Base-by-base conservation (phyloP, 1,284 basidiomycete species). In the Fistulinella cinereoalba region DNA sequence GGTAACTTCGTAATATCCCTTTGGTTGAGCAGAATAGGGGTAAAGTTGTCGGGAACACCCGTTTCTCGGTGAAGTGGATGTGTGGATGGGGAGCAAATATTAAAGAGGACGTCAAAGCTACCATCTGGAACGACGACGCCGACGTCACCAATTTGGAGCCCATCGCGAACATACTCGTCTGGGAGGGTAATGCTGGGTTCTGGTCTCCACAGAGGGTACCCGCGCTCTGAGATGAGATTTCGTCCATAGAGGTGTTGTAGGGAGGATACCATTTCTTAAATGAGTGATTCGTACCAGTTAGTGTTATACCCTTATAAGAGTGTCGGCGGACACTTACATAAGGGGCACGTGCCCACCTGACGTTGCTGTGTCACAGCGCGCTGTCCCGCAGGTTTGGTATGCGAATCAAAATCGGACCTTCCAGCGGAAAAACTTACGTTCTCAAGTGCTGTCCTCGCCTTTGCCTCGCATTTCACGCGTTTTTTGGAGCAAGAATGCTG, bases 131-230 rank as follows among this genome's bases (percentile, higher is more conserved):
- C 47, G 4, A 56, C 45, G 10, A 57, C 41, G 12, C 58, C 58
- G 23, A 67, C 64, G 41, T 68, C 63, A 6, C 64, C 60, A 7
- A 67, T 66, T 18, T 44, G 49, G 31, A 61, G 52, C 13, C 56
- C 57, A 21, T 51, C 40, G 7, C 33, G 33, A 22, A 51, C 43
- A 27, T 67, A 59, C 11, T 44, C 38, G 1, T 51, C 43, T 11
- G 56, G 60, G n/a, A 65, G 49, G 15, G 29, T 48, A 23, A 46
- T 48, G 25, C 52, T 53, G 1, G 57, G 57, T 33, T 59, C 53
- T 43, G 65, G 66, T 8, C 50, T 54, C 58, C 57, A 68, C 11
- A 67, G 16, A 1, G 57, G 57, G 34, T 56, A 60, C 24, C 62
- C 66, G 2, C 48, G 46, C 24, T 37, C 31, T 74, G 51, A 46